phyloP scores from a whole-genome alignment of 805 yeast species.

The Dipodascus albidus region DNA sequence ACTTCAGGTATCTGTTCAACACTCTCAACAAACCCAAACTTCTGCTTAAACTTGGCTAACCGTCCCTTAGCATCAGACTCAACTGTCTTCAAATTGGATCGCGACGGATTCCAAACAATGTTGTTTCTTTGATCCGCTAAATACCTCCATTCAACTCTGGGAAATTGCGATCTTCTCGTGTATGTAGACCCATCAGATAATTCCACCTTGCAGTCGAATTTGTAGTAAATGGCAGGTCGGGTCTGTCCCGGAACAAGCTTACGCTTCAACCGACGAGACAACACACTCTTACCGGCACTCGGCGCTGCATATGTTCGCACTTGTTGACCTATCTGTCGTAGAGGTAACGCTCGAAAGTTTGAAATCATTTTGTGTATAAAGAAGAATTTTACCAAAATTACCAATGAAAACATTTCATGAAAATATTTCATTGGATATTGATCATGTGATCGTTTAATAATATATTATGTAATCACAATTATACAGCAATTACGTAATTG shows the following conservation, averaged over 20 bases:
- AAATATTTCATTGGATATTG: too few relatives aligned
- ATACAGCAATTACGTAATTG: too few relatives aligned
- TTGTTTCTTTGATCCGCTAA: conserved; percentile 81
- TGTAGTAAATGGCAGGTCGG: conserved; percentile 86
- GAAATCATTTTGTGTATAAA: too few relatives aligned
- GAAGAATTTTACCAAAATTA: too few relatives aligned
- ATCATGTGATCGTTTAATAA: too few relatives aligned
- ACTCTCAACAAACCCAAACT: conserved; percentile 19
- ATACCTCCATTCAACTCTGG: conserved; percentile 76
- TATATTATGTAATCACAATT: too few relatives aligned
- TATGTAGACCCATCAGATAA: conserved; percentile 90
- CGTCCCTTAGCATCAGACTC: conserved; percentile 83
- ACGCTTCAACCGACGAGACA: conserved; percentile 16
- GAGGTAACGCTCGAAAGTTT: too few relatives aligned
- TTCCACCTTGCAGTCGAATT: conserved; percentile 82
- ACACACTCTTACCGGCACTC: conserved; percentile 14
- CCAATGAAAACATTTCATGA: too few relatives aligned
- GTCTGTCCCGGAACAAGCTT: conserved; percentile 54
- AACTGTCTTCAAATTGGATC: conserved; percentile 59
- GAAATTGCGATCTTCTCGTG: conserved; percentile 72
- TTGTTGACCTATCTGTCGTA: too few relatives aligned
- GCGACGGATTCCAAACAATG: conserved; percentile 80
- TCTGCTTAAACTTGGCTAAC: conserved; percentile 31
- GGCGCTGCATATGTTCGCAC: conserved; percentile 17
- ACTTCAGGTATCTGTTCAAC: too few relatives aligned